Evolutionary conservation across 352 stramenopile species (phyloP).

Genomic region (Globisporangium irregulare): DNA sequence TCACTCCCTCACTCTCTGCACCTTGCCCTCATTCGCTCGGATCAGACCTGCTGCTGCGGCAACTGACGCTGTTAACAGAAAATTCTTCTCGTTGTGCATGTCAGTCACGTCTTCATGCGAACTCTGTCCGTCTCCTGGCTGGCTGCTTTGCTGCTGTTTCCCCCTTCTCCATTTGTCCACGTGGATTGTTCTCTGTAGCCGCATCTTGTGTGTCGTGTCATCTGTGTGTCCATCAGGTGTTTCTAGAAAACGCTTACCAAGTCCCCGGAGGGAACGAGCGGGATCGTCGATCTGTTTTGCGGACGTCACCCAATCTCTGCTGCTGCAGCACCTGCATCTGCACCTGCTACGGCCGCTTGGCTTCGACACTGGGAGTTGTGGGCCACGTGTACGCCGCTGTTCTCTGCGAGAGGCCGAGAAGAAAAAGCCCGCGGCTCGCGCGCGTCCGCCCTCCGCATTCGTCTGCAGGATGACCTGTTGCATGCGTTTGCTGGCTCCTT

Average conservation of each 20-base stretch:
- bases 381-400: not conserved
- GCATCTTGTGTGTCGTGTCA: not conserved
- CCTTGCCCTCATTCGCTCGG: not conserved
- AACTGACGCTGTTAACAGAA: not conserved
- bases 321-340: not conserved
- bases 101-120: not conserved
- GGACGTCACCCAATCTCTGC: not conserved
- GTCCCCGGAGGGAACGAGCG: not conserved
- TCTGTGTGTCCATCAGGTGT: not conserved
- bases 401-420: not conserved
- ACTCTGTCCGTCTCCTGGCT: not conserved
- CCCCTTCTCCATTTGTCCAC: not conserved
- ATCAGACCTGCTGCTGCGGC: not conserved
- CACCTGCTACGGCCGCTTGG: not conserved
- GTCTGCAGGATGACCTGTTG: constrained; percentile 2
- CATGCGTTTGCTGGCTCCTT: constrained; percentile 6
- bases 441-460: not conserved
- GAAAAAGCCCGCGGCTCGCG: constrained; percentile 11
- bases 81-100: constrained; percentile 7
- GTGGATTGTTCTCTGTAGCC: constrained; percentile 5
- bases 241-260: not conserved
- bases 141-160: not conserved
- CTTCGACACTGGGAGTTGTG: not conserved
- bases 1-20: not conserved
- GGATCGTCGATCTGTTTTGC: not conserved